Base-by-base conservation (phyloP, 176 grass and related monocot species). In the Oropetium thomaeum region DNA sequence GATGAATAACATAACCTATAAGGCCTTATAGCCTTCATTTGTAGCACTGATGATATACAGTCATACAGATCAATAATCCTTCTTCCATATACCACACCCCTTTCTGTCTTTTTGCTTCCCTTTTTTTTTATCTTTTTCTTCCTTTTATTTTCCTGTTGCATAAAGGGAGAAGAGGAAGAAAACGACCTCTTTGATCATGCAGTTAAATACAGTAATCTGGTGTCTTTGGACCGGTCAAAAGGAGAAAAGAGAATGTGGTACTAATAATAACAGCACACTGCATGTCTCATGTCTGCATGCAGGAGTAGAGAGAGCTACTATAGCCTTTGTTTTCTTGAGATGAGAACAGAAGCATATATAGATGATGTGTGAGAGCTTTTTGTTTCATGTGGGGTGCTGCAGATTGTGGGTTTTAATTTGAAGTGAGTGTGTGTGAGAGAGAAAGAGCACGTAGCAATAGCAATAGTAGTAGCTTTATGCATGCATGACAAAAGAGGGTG, bases 221-320 rank as follows among this genome's bases (percentile, higher is more conserved):
- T 73, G 48, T 67, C 62, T 79, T 79, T 28, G 16, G 74, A 87
- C 85, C 69, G 76, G 81, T 88, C 62, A 88, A 88, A 88, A 29
- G 17, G 33, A 4, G 23, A 37, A 61, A 41, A 77, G 14, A 54
- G 49, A 49, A 7, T 5, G 8, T 48, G 63, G n/a, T 59, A 70
- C 47, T 41, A 39, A 9, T 27, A 29, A 26, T 25, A 75, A 33
- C 69, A 55, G 41, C 52, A 27, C 55, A 37, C 35, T 37, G 35
- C 35, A 37, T 37, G 35, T n/a, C n/a, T n/a, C n/a, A n/a, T n/a
- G n/a, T n/a, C n/a, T 37, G 35, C 35, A 37, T 38, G 41, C 10
- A 62, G 38, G 10, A 53, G 57, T 52, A 54, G n/a, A 45, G 30
- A 69, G 57, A n/a, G n/a, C n/a, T n/a, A n/a, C n/a, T n/a, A 10